Conservation (phyloP, 352 stramenopile genomes). For the Phytophthora sojae region DNA sequence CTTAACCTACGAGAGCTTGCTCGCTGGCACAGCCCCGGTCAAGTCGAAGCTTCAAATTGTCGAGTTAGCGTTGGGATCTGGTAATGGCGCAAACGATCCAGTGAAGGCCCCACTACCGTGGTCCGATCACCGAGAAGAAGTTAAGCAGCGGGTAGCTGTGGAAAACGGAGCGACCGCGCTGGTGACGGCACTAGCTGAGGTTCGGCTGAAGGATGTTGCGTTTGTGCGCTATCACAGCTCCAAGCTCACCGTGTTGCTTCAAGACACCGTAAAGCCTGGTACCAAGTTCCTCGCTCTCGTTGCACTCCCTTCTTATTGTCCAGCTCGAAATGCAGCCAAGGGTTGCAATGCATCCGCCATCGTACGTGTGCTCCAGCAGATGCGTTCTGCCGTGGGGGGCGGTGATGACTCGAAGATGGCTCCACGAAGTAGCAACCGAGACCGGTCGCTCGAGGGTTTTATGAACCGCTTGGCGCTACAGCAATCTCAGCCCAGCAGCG, state of each 20-base stretch:
- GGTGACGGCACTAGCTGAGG: constrained; percentile 59
- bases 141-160: constrained; percentile 62
- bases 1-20: constrained; percentile 61
- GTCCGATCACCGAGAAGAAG: constrained; percentile 45
- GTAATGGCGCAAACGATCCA: not conserved
- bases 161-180: constrained; percentile 69
- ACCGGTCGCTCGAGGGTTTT: constrained; percentile 70
- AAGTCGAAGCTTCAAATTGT: constrained; percentile 84
- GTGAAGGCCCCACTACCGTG: constrained; percentile 27
- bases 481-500: constrained; percentile 15
- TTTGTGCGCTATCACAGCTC: constrained; percentile 84
- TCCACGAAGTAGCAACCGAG: constrained; percentile 24
- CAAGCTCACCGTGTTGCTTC: constrained; percentile 80
- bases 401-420: constrained; percentile 12
- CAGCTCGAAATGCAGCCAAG: not conserved
- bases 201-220: constrained; percentile 53
- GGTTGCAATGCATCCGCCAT: constrained; percentile 31
- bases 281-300: constrained; percentile 65
- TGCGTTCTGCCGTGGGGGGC: constrained; percentile 48
- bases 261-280: constrained; percentile 74
- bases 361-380: constrained; percentile 54
- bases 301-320: constrained; percentile 37
- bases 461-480: constrained; percentile 70
- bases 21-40: constrained; percentile 33
- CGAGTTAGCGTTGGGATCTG: constrained; percentile 53